Base-by-base conservation (phyloP, 2,329 filamentous ascomycete species). In the Dichotomopilus funicola region DNA sequence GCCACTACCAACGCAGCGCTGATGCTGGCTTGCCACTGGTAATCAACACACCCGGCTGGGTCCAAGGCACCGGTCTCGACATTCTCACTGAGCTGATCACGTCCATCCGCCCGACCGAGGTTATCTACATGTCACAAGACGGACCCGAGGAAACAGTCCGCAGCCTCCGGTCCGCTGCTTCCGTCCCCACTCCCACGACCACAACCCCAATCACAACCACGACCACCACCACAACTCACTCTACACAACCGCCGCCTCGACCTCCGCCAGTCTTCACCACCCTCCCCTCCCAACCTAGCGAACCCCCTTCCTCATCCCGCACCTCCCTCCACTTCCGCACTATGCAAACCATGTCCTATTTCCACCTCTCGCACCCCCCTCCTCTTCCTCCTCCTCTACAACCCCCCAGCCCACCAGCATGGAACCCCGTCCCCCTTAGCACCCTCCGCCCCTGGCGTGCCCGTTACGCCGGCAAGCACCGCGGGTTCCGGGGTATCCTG, bases 321-420 rank as follows among this genome's bases (percentile, higher is more conserved):
- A 87, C 84, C 8, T 78, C 86, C 0, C 77, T 81, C 0, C 83
- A 91, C 58, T 70, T 89, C 2, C 75, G 87, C 50, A 78, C 79
- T 5, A 90, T 92, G 86, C 87, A 91, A 62, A 82, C 78, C n/a
- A 85, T 90, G 77, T 85, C 87, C 0, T 92, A 91, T 63, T 89
- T 92, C 64, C 89, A 92, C 65, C 61, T 74, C 3, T n/a, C 12
- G 5, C 53, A 34, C 47, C 50, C 61, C 43, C 36, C 49, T n/a
- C 40, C 12, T 6, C 6, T 6, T 6, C 40, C 12, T 11, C 40
- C 12, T 5, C 5, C 7, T n/a, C 40, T 6, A 42, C 53, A 46
- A 35, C 56, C 56, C 27, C 61, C 62, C n/a, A 42, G 50, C 7
- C 11, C 27, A 35, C 41, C 41, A 8, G 50, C 40, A 27, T 88